Evolutionary conservation across 2,329 filamentous ascomycete genomes (phyloP).

Genomic region (Monilinia vaccinii-corymbosi): DNA sequence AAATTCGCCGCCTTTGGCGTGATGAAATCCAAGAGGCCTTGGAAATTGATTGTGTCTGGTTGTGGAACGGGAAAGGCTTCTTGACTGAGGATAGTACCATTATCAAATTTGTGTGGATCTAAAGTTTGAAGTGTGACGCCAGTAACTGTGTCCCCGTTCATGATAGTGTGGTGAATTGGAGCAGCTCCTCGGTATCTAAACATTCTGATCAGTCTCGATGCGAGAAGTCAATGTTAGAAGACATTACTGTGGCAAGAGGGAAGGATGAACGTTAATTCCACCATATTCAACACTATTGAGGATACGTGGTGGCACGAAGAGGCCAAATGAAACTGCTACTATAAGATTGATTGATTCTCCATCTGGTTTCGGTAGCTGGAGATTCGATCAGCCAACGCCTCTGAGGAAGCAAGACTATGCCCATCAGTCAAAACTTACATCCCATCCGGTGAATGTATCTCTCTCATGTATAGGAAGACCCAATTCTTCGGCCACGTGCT

Average conservation of each 20-base stretch:
- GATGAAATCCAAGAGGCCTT: conserved; percentile 44
- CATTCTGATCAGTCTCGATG: neutral
- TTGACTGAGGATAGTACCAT: conserved; percentile 66
- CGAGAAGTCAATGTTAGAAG: neutral
- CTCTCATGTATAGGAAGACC: conserved; percentile 61
- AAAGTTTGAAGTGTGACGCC: conserved; percentile 86
- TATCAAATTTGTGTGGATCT: conserved; percentile 66
- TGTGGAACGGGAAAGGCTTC: conserved; percentile 47
- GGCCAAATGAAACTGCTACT: conserved; percentile 87
- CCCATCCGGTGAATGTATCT: conserved; percentile 77
- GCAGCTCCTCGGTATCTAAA: conserved; percentile 71
- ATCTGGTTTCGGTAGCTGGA: conserved; percentile 43
- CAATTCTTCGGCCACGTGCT: conserved; percentile 52
- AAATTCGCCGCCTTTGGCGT: conserved; percentile 59
- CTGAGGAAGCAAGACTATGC: neutral
- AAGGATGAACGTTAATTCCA: conserved; percentile 89
- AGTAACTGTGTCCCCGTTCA: conserved; percentile 49
- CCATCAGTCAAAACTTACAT: conserved; percentile 38
- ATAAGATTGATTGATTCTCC: conserved; percentile 59
- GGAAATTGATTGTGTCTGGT: conserved; percentile 37
- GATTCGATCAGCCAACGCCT: neutral
- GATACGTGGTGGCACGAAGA: conserved; percentile 74
- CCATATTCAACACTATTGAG: conserved; percentile 65
- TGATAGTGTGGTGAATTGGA: conserved; percentile 76
- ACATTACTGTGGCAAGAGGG: conserved; percentile 69